These are phyloP conservation scores for Mycena indigotica DNA, from an alignment of 768 basidiomycete species.

Conservation along the genomic window DNA sequence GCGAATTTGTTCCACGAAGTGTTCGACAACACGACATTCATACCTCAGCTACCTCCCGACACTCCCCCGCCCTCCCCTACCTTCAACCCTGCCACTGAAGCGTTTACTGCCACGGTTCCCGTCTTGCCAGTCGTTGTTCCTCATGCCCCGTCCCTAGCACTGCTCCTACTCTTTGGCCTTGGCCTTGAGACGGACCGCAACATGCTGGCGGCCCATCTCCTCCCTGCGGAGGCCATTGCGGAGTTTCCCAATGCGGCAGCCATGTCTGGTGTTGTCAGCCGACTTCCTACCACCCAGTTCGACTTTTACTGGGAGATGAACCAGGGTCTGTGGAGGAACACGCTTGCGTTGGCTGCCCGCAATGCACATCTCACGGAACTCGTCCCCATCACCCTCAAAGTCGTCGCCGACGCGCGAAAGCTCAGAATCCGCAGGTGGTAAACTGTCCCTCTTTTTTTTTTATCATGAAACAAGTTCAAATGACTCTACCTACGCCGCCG, in stretches of 20 bases:
- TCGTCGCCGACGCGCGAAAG: slow-evolving; percentile 65
- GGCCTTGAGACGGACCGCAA: slow-evolving; percentile 52
- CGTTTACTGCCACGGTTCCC: slow-evolving; percentile 49
- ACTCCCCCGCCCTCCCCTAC: slow-evolving; percentile 36
- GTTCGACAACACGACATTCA: slow-evolving; percentile 39
- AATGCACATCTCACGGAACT: slow-evolving; percentile 48
- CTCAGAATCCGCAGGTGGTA: slow-evolving; percentile 30
- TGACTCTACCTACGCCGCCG: neutral
- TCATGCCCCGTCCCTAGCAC: slow-evolving; percentile 54
- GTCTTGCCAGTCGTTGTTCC: slow-evolving; percentile 53
- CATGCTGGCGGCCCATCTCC: slow-evolving; percentile 50
- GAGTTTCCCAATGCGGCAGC: slow-evolving; percentile 65
- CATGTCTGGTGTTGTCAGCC: slow-evolving; percentile 57
- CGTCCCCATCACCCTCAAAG: slow-evolving; percentile 69
- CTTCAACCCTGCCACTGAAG: slow-evolving; percentile 22
- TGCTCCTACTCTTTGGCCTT: slow-evolving; percentile 62
- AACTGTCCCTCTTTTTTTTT: neutral
- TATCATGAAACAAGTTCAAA: neutral
- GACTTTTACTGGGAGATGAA: slow-evolving; percentile 43
- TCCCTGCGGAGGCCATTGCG: slow-evolving; percentile 54
- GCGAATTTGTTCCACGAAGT: slow-evolving; percentile 45
- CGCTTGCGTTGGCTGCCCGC: slow-evolving; percentile 53
- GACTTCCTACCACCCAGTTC: slow-evolving; percentile 41
- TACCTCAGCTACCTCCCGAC: slow-evolving; percentile 37
- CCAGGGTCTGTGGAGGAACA: slow-evolving; percentile 70